A percentile compares a stretch with the other conserved stretches of the same genome.
Evolutionary conservation across 1,139 yeast genomes (phyloP).

Genomic region (Trichomonascaceae sp.): DNA sequence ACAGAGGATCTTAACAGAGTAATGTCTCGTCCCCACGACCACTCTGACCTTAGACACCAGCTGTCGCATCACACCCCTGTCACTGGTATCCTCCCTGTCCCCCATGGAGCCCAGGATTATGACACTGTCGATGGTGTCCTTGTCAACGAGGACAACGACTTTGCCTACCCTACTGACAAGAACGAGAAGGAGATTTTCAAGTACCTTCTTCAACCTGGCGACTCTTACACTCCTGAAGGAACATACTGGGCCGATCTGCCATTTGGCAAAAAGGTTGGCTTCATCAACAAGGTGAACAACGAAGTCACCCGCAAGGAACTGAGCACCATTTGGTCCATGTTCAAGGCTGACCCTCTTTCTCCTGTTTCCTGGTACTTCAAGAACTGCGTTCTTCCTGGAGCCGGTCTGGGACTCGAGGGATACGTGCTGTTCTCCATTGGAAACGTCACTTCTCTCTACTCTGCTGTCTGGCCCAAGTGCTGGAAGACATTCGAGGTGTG

Average conservation of each 20-base stretch:
- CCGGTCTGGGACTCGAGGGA: conserved; percentile 28
- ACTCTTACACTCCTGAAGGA: conserved; percentile 21
- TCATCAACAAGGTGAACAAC: conserved; percentile 19
- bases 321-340: conserved; percentile 15
- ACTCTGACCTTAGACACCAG: neutral
- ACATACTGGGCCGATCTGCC: conserved; percentile 30
- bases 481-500: conserved; percentile 22
- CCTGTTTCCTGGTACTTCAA: conserved; percentile 26
- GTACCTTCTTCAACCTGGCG: conserved; percentile 22
- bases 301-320: conserved; percentile 20
- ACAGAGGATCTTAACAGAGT: neutral
- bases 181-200: conserved; percentile 24
- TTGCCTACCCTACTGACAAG: conserved; percentile 16
- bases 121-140: conserved; percentile 23
- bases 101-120: conserved; percentile 25
- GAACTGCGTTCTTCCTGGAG: conserved; percentile 26
- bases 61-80: conserved; percentile 20
- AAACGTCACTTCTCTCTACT: conserved; percentile 21
- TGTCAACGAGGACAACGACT: conserved; percentile 14
- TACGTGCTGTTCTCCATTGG: conserved; percentile 29
- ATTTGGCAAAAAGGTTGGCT: conserved; percentile 15
- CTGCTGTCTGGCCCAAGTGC: conserved; percentile 27
- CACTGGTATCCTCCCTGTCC: conserved; percentile 25
- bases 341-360: conserved; percentile 24
- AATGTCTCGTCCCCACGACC: too few species aligned